These are phyloP conservation scores for Thelonectria olida DNA, from an alignment of 2,329 filamentous ascomycete species.

Conservation along the genomic window DNA sequence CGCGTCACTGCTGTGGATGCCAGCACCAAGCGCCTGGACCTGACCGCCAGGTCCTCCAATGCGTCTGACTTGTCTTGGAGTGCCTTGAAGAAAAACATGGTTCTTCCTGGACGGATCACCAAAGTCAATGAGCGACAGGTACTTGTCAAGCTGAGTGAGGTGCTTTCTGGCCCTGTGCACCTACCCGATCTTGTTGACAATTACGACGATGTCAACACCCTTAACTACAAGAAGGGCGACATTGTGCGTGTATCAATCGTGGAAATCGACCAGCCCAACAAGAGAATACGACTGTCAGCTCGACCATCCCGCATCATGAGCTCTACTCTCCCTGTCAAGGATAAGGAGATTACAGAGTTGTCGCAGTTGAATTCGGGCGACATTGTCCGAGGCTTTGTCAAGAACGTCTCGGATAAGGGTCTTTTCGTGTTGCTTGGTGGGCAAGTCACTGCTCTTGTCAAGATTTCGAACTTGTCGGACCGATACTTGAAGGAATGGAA, in stretches of 20 bases:
- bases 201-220: constrained; percentile 81
- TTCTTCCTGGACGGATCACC: constrained; percentile 84
- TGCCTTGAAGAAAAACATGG: constrained; percentile 79
- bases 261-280: constrained; percentile 83
- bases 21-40: constrained; percentile 79
- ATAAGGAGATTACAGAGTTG: constrained; percentile 78
- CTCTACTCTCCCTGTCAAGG: constrained; percentile 81
- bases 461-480: constrained; percentile 89
- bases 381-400: constrained; percentile 89
- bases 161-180: constrained; percentile 80
- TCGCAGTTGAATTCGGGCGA: constrained; percentile 80
- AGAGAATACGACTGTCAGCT: constrained; percentile 82
- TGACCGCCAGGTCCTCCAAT: constrained; percentile 77
- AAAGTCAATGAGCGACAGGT: constrained; percentile 86
- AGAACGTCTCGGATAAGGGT: constrained; percentile 88
- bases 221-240: constrained; percentile 82
- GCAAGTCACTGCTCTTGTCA: constrained; percentile 82
- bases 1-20: constrained; percentile 79
- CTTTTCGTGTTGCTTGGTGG: constrained; percentile 87
- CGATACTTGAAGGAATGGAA: constrained; percentile 96
- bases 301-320: constrained; percentile 90
- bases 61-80: constrained; percentile 67
- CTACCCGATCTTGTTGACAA: constrained; percentile 88
- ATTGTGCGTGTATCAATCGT: constrained; percentile 88
- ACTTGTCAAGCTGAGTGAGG: constrained; percentile 85